Evolutionary conservation across 805 yeast species (phyloP), one percentile per base, ranked within the genome.

Genomic region (Danielia oregonensis): DNA sequence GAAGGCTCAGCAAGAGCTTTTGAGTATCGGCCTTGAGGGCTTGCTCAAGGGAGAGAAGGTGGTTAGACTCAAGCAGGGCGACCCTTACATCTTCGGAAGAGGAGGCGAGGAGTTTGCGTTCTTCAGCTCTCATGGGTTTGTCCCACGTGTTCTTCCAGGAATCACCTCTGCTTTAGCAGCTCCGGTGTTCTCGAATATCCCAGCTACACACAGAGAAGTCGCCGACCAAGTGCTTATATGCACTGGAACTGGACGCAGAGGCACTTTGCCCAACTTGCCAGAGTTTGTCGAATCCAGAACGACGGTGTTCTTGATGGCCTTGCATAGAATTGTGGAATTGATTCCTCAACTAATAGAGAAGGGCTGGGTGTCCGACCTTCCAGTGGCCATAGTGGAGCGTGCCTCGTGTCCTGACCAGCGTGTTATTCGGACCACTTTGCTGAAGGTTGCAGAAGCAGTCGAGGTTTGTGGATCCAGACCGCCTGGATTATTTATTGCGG

Each of bases 321-420:
- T 91, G 34, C 96, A 89, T 52, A 70, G 97, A 40, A 74, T 78
- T 5, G 68, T 67, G 5, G 81, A 77, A 8, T 63, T 83, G 41
- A 56, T 79, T 5, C 74, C 76, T 0, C 61, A 58, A 9, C 57
- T 76, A 25, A 49, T 65, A 6, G 65, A 65, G 2, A 70, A 70
- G 27, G 61, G 67, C 0, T 91, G 96, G 96, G 80, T 79, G 33
- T 59, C 68, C 1, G 65, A 72, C 13, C 66, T 83, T 6, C 96
- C 97, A 0, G 86, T 85, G 18, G 87, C 93, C 2, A 79, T 89
- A 15, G 78, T 91, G 2, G 97, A 91, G 57, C 71, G 97, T 38
- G 95, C 96, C 0, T 80, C 93, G 11, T 88, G 97, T 58, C 88
- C 93, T 0, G 97, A 89, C 54, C 97, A 91, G 61, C 62, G 97